Conservation (phyloP, 2,329 filamentous ascomycete species). For the Thermothelomyces thermophilus region DNA sequence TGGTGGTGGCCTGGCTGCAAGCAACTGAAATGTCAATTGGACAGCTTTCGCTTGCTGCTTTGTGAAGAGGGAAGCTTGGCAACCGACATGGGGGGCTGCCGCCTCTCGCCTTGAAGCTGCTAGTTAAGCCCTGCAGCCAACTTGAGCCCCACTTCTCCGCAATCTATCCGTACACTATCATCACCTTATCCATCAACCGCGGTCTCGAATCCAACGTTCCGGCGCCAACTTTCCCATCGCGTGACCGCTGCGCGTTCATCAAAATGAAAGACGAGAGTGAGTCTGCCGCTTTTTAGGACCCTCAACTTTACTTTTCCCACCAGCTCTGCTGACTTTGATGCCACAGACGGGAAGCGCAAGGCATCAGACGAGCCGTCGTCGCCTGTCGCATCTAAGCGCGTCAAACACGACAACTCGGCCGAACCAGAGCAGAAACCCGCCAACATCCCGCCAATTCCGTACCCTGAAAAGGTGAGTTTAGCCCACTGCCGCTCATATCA, state of each 20-base stretch:
- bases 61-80: constrained; percentile 2
- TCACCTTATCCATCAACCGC: neutral
- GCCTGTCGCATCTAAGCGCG: constrained; percentile 56
- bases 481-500: neutral
- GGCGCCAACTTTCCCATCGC: constrained; percentile 4
- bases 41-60: constrained; percentile 11
- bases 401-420: constrained; percentile 46
- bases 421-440: constrained; percentile 44
- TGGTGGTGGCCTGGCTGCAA: neutral
- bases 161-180: neutral
- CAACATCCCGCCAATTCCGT: constrained; percentile 63
- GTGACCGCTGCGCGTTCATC: constrained; percentile 11
- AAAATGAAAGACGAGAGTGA: constrained; percentile 27
- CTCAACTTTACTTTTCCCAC: neutral
- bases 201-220: neutral
- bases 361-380: constrained; percentile 59
- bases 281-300: neutral
- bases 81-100: neutral
- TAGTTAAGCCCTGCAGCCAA: neutral
- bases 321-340: neutral
- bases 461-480: constrained; percentile 70
- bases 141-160: constrained; percentile 5
- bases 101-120: neutral
- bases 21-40: constrained; percentile 7
- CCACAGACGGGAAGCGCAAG: constrained; percentile 61